Conservation (phyloP, 139 green algal genomes). For the Eudorina sp. region DNA sequence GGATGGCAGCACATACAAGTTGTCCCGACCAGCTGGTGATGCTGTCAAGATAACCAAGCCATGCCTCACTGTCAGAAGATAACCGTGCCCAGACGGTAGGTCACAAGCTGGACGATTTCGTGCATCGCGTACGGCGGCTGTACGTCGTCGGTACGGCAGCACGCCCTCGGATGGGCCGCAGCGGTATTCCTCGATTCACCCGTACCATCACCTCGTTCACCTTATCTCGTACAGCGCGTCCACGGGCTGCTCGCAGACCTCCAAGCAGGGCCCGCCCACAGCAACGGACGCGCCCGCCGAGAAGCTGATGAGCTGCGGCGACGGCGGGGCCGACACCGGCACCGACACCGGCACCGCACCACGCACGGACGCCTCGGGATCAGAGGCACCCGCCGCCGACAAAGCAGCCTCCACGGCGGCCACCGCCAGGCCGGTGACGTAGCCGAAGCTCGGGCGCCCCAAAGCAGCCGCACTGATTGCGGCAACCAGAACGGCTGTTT, state of each 20-base stretch:
- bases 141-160: too few species aligned
- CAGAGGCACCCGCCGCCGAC: too few species aligned
- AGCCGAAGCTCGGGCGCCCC: neutral
- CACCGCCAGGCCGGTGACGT: neutral
- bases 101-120: too few species aligned
- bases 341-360: neutral
- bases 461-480: neutral
- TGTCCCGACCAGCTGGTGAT: too few species aligned
- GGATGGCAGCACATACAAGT: too few species aligned
- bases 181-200: too few species aligned
- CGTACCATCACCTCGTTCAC: constrained; percentile 24
- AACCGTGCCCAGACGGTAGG: too few species aligned
- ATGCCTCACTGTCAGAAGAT: too few species aligned
- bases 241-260: constrained; percentile 11
- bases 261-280: constrained; percentile 2
- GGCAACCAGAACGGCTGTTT: neutral
- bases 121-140: too few species aligned
- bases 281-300: neutral
- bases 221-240: constrained; percentile 13
- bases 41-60: too few species aligned
- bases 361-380: too few species aligned
- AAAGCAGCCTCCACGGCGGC: neutral
- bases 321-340: neutral
- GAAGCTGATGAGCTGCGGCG: neutral
- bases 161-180: too few species aligned